Base-by-base conservation (phyloP, 1,139 yeast species). In the Waltiozyma sp. region DNA sequence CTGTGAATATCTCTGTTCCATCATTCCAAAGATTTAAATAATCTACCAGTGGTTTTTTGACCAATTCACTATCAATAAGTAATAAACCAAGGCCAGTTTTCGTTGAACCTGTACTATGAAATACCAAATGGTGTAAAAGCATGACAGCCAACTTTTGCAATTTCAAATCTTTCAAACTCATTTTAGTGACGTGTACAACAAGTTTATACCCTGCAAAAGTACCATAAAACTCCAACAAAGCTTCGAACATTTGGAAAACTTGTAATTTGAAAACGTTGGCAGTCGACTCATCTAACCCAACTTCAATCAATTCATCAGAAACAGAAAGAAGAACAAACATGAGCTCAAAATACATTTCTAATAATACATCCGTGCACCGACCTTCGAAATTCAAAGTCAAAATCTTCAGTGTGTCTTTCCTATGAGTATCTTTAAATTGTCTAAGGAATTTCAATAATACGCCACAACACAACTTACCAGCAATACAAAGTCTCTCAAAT, bases 181-280 rank as follows among this genome's bases (percentile, higher is more conserved):
- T 44, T 18, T 51, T 50, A n/a, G 54, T 48, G 9, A 61, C 45
- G 41, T 63, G 62, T 42, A 62, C 63, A 38, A 70, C 49, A 15
- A 70, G 46, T 41, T 63, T 62, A 42, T 60, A 61, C 8, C 68
- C 45, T 1, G 70, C 71, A 47, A 63, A 62, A 38, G 64, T 64
- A 34, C 63, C 65, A 50, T 66, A 65, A 5, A 60, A 51, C n/a
- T 52, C 37, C 35, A 67, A 53, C 15, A 63, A 45, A 16, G 55
- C 50, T 11, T 45, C 43, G 54, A 48, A 42, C 42, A 55, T 43
- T 52, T 57, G 38, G 49, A 47, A 43, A 41, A 50, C 47, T 31
- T 53, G 52, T 2, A 52, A 34, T 35, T 47, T 49, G 31, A 55
- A 19, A 3, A 47, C 38, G 21, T 51, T 48, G 2, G 47, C 47